Percentiles rank a stretch among this genome's conserved stretches.
Evolutionary conservation across 148 eudicot species (phyloP).

Genomic region (Camellia japonica): DNA sequence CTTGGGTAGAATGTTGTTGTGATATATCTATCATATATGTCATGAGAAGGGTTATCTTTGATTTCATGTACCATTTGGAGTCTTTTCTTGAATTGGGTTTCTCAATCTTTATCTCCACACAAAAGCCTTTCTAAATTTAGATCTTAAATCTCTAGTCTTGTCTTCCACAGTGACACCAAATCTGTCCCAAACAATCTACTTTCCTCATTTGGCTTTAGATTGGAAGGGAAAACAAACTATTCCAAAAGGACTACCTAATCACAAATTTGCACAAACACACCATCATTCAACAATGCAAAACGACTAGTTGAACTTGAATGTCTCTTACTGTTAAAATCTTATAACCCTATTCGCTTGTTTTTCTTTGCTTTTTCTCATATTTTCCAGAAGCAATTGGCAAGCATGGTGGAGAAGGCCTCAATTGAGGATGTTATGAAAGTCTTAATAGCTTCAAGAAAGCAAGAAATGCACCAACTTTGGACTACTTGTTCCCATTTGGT

Average conservation of each 20-base stretch:
- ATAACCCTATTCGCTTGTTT: background rate
- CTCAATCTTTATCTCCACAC: slow-evolving; percentile 17
- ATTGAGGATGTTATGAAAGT: slow-evolving; percentile 99
- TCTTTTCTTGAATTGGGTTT: slow-evolving; percentile 30
- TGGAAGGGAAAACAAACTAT: slow-evolving; percentile 18
- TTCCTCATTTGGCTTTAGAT: slow-evolving; percentile 30
- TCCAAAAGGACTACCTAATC: slow-evolving; percentile 12
- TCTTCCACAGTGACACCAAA: slow-evolving; percentile 48
- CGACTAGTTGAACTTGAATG: background rate
- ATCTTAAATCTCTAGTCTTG: slow-evolving; percentile 48
- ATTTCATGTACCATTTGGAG: slow-evolving; percentile 36
- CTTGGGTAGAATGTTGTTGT: background rate
- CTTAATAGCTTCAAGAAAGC: slow-evolving; percentile 83
- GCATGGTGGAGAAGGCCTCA: slow-evolving; percentile 94
- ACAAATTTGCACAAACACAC: slow-evolving; percentile 4
- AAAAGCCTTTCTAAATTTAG: slow-evolving; percentile 36
- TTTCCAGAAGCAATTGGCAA: slow-evolving; percentile 85
- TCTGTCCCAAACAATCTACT: slow-evolving; percentile 27
- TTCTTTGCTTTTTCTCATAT: background rate
- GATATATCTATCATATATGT: slow-evolving; percentile 14
- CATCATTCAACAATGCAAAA: background rate
- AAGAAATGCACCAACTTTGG: slow-evolving; percentile 95
- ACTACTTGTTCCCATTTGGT: slow-evolving; percentile 84
- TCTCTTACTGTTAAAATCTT: background rate
- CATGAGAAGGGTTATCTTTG: slow-evolving; percentile 13